A percentile compares a stretch with the other conserved stretches of the same genome.
Conservation (phyloP, 1,284 basidiomycete species). For the Phylloporus gajari region DNA sequence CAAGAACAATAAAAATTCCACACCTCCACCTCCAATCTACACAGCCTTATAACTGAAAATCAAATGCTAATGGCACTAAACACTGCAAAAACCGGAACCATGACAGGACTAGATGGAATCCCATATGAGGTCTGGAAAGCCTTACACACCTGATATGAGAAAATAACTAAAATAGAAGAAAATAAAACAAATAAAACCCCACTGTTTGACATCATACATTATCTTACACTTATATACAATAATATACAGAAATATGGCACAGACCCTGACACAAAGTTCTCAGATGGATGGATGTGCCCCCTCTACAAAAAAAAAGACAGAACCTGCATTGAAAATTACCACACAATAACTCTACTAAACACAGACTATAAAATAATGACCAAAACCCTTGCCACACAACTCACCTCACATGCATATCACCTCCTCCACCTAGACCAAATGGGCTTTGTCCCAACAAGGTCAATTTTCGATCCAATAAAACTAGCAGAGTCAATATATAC, state of each 20-base stretch:
- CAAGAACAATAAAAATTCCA: too few species aligned
- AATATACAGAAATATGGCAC: conserved; percentile 11
- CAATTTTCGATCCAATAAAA: conserved; percentile 14
- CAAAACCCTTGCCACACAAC: conserved; percentile 1
- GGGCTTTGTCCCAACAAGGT: conserved; percentile 4
- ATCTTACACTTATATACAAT: neutral
- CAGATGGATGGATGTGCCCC: conserved; percentile 16
- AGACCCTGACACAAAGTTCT: neutral
- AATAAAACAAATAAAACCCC: too few species aligned
- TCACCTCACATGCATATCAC: fast-evolving
- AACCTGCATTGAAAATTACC: conserved; percentile 16
- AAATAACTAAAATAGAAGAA: too few species aligned
- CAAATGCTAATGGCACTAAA: neutral
- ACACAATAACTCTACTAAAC: conserved; percentile 17
- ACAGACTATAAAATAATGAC: conserved; percentile 25
- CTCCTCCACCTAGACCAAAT: conserved; percentile 24
- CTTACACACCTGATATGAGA: neutral
- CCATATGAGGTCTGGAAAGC: neutral
- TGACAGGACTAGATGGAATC: neutral
- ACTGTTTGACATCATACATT: neutral
- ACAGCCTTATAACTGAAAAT: neutral
- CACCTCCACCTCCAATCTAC: neutral
- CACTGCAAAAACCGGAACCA: neutral
- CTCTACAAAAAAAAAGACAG: conserved; percentile 24
- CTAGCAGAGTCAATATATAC: conserved; percentile 10